These are phyloP conservation scores for Chaetothyriales sp. DNA, from an alignment of 2,329 filamentous ascomycete genomes.

Conservation along the genomic window DNA sequence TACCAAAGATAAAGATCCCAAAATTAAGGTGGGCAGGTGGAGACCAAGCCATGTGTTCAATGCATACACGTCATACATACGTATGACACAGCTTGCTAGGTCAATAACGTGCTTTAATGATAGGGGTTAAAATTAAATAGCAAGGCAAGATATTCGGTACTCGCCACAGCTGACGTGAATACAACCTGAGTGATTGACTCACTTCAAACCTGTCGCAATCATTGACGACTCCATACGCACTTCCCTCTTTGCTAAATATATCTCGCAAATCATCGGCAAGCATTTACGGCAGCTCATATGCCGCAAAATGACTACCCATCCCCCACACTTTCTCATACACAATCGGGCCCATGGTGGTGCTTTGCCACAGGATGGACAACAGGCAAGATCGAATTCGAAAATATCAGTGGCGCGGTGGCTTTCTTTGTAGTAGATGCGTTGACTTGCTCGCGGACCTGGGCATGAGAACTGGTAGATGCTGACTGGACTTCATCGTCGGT, in stretches of 20 bases:
- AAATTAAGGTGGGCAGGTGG: no score
- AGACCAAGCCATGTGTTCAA: no score
- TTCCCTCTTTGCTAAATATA: slow-evolving; percentile 33
- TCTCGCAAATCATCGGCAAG: slow-evolving; percentile 31
- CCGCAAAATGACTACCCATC: slow-evolving; percentile 40
- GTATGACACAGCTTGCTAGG: no score
- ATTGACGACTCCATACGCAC: slow-evolving; percentile 23
- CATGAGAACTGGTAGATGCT: slow-evolving; percentile 58
- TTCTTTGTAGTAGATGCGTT: slow-evolving; percentile 59
- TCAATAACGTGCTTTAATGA: no score
- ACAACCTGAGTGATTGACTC: not conserved
- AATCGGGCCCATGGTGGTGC: slow-evolving; percentile 36
- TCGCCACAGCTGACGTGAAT: no score
- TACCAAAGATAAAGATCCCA: no score
- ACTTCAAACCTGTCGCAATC: slow-evolving; percentile 23
- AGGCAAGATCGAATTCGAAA: slow-evolving; percentile 30
- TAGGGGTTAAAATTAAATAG: no score
- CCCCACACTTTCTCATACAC: slow-evolving; percentile 34
- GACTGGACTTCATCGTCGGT: slow-evolving; percentile 60
- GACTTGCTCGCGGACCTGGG: slow-evolving; percentile 53
- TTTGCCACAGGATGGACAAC: slow-evolving; percentile 38
- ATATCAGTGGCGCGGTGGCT: slow-evolving; percentile 23
- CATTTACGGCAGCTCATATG: slow-evolving; percentile 36
- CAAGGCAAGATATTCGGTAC: no score
- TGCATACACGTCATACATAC: no score